Evolutionary conservation across 2,329 filamentous ascomycete genomes (phyloP), one percentile per base, ranked within the genome.

Genomic region (Fusarium sp.): DNA sequence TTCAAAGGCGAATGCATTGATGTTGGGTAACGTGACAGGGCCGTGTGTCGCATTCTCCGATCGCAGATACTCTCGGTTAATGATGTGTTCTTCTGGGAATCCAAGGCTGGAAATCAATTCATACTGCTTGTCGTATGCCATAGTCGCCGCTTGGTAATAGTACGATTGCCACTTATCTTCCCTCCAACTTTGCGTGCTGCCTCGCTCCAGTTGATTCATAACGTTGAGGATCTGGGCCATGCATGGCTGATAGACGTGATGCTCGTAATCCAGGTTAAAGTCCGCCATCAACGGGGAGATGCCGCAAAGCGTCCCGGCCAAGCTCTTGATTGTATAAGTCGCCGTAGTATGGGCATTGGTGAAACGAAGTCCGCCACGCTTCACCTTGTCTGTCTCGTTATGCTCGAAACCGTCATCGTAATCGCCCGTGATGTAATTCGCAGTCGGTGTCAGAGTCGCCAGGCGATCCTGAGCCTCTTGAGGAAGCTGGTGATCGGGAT

Each of bases 161-260:
- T 63, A 64, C 3, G 77, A 76, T 5, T 70, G 68, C 78, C 78
- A 80, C 13, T 72, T 74, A 31, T 67, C 73, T 4, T 63, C 24
- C 15, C 22, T 46, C 20, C 65, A 56, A 5, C 60, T 39, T 5
- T 68, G 54, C 4, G 40, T 17, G 15, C 22, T 49, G 20, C 42
- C 44, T 14, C 54, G 56, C 8, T 59, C 67, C 14, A 77, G 26
- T 7, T 63, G 40, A 42, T 79, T 80, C 42, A 81, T 55, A 24
- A 73, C 73, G 20, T 81, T 72, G n/a, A 80, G 72, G 6, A 79
- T 69, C 18, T 80, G 82, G 1, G 82, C 77, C 56, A 84, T 58
- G 42, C 82, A 84, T 1, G 82, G 82, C 46, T 83, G 80, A 60
- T 83, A 83, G 34, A 83, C 73, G 50, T 82, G 78, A 31, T 81